These are phyloP conservation scores for Aspergillus melleus DNA, from an alignment of 2,329 filamentous ascomycete genomes.

Conservation along the genomic window DNA sequence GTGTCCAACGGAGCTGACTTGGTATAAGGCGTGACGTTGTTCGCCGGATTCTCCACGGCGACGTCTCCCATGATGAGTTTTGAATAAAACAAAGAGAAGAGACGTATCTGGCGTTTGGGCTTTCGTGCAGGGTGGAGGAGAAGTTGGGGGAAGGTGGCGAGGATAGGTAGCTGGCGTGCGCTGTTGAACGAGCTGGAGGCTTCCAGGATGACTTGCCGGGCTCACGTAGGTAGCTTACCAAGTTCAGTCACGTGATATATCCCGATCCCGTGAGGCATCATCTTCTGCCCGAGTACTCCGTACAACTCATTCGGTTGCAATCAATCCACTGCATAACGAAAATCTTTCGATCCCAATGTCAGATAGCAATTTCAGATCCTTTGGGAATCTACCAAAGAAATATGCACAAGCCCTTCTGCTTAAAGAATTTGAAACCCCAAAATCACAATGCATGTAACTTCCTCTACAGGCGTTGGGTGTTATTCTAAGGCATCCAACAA, in stretches of 20 bases:
- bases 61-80: conserved; percentile 73
- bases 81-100: background rate
- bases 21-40: conserved; percentile 73
- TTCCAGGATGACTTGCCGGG: conserved; percentile 5
- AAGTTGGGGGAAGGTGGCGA: background rate
- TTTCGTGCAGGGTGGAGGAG: background rate
- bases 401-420: no score
- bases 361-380: no score
- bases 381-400: no score
- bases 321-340: no score
- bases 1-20: conserved; percentile 72
- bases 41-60: conserved; percentile 77
- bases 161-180: background rate
- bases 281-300: conserved; percentile 1
- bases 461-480: background rate
- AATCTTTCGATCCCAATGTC: no score
- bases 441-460: background rate
- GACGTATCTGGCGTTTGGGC: background rate
- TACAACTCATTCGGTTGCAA: no score
- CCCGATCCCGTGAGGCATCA: conserved; percentile 1
- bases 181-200: conserved; percentile 7
- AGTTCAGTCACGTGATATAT: conserved; percentile 2
- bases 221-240: conserved; percentile 11
- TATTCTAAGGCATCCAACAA: background rate
- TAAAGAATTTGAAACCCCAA: background rate